Base-by-base conservation (phyloP, 768 basidiomycete species). In the Rhodotorula sphaerocarpa region DNA sequence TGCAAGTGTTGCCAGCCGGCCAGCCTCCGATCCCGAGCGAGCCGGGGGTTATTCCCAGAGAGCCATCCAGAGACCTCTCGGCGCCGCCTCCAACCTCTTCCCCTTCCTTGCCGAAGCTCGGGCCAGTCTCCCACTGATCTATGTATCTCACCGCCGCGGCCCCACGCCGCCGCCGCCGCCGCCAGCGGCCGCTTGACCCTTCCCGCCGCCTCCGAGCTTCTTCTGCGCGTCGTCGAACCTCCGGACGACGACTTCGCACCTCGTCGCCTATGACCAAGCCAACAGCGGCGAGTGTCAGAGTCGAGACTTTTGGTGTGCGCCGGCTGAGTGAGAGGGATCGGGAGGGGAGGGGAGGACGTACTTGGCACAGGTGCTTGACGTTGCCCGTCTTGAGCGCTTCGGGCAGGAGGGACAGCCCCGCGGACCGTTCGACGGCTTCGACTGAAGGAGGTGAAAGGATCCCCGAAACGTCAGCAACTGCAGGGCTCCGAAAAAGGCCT, bases 381-480 rank as follows among this genome's bases (percentile, higher is more conserved):
- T 78, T 46, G 73, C 16, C 27, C 1, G 39, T 11, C 74, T 92
- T 93, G 70, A 95, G 77, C 30, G 79, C 80, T 45, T 87, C 84
- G 0, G 90, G 87, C 76, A 96, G 88, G n/a, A 96, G 77, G 0
- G 82, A 84, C 55, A 96, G 80, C 1, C 91, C 91, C 0, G 93
- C 90, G 86, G 56, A 84, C 81, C 63, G 58, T 76, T 99, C 95
- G 44, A 99, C 91, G 0, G 85, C 81, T 65, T 95, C 92, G 59
- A 99, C 92, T 58, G 56, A 14, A 57, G 44, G n/a, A n/a, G n/a
- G n/a, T n/a, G n/a, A n/a, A n/a, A n/a, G n/a, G 30, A 23, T 6
- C 2, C 39, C 33, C 25, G 55, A 51, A 45, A 45, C 21, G 23
- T 7, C 28, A 16, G 43, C 23, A 23, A 46, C n/a, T 10, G n/a